Evolutionary conservation across 768 basidiomycete species (phyloP).

Genomic region (Trametes cubensis): DNA sequence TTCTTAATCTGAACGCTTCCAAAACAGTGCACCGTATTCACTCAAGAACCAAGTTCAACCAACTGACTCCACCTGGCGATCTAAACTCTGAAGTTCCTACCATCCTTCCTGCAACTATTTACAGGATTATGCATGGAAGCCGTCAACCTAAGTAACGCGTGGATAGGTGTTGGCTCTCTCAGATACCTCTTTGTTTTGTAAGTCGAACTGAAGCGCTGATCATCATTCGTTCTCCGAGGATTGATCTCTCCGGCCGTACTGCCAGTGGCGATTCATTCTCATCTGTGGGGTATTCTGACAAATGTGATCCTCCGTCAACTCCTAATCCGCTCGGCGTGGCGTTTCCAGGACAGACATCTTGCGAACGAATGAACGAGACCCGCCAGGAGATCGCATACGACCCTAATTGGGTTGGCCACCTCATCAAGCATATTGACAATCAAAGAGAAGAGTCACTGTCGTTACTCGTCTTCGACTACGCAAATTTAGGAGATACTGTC

Average conservation of each 20-base stretch:
- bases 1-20: too few relatives aligned
- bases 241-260: too few relatives aligned
- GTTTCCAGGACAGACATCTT: constrained; percentile 49
- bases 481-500: constrained; percentile 51
- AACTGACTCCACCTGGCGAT: too few relatives aligned
- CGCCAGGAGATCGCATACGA: constrained; percentile 42
- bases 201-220: constrained; percentile 41
- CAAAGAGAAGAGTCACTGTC: constrained; percentile 19
- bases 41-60: too few relatives aligned
- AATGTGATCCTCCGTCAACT: constrained; percentile 34
- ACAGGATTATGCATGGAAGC: too few relatives aligned
- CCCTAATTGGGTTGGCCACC: constrained; percentile 66
- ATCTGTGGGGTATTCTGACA: constrained; percentile 34
- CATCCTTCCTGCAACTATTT: too few relatives aligned
- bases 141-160: too few relatives aligned
- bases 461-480: constrained; percentile 59
- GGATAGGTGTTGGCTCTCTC: constrained; percentile 38
- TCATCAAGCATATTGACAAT: constrained; percentile 35
- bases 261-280: constrained; percentile 64
- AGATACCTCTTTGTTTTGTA: constrained; percentile 42
- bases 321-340: constrained; percentile 49
- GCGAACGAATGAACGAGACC: constrained; percentile 62
- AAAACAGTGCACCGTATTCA: too few relatives aligned
- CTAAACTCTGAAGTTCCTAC: too few relatives aligned
- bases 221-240: too few relatives aligned